Percentiles rank a stretch among this genome's conserved stretches.
These are phyloP conservation scores for Teratosphaeria nubilosa DNA, from an alignment of 2,329 filamentous ascomycete genomes.

Conservation along the genomic window DNA sequence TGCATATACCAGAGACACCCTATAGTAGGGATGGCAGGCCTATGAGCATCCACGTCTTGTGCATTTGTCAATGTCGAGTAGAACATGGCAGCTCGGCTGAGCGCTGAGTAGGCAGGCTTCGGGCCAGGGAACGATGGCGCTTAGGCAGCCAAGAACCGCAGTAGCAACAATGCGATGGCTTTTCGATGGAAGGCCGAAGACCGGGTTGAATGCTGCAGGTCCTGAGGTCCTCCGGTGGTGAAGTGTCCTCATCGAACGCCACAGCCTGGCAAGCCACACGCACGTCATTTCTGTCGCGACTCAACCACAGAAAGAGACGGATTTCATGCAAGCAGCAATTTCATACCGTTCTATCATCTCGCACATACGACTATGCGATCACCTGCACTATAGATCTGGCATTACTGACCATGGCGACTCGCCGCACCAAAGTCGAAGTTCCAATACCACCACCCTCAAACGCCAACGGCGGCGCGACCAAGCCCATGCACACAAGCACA, in stretches of 20 bases:
- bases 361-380: background rate
- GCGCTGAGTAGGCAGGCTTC: background rate
- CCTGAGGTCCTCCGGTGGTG: no score
- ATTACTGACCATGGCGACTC: conserved; percentile 6
- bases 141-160: background rate
- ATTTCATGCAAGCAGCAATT: background rate
- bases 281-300: background rate
- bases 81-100: background rate
- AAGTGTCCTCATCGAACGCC: background rate
- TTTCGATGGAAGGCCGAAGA: background rate
- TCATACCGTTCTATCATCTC: background rate
- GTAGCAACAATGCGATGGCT: background rate
- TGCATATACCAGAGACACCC: background rate
- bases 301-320: no score
- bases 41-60: background rate
- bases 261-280: background rate
- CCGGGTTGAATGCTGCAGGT: background rate
- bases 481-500: conserved; percentile 1
- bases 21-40: background rate
- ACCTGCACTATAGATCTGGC: background rate
- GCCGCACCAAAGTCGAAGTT: conserved; percentile 12
- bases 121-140: background rate
- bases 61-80: background rate
- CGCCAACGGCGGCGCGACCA: conserved; percentile 1
- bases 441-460: conserved; percentile 11